These are phyloP conservation scores for Aspergillus diversus DNA, from an alignment of 495 filamentous ascomycete species.

Conservation along the genomic window DNA sequence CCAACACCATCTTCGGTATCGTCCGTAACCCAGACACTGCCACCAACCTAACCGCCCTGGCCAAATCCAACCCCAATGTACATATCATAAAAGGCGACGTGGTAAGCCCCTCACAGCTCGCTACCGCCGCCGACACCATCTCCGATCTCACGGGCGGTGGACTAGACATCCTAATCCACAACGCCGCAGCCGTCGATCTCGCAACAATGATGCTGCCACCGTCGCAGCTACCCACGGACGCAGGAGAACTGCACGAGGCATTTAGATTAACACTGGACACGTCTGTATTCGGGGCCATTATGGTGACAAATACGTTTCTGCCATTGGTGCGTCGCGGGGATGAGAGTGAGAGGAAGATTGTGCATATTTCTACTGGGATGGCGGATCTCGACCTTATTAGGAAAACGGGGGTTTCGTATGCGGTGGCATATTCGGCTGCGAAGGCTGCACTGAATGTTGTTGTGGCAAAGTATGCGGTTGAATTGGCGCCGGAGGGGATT, in stretches of 20 bases:
- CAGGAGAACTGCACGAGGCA: conserved; percentile 15
- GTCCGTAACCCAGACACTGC: conserved; percentile 42
- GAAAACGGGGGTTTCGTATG: conserved; percentile 29
- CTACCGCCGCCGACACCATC: conserved; percentile 43
- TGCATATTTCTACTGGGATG: conserved; percentile 48
- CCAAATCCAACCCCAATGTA: conserved; percentile 36
- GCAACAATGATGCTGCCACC: conserved; percentile 21
- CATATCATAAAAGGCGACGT: conserved; percentile 52
- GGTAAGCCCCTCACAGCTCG: conserved; percentile 41
- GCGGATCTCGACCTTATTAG: conserved; percentile 47
- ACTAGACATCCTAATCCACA: conserved; percentile 52
- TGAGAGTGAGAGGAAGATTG: conserved; percentile 49
- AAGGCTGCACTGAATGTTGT: conserved; percentile 49
- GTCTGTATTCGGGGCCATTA: conserved; percentile 27
- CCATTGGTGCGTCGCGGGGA: conserved; percentile 47
- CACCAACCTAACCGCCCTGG: conserved; percentile 34
- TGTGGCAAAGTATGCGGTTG: conserved; percentile 45
- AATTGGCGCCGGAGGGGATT: conserved; percentile 36
- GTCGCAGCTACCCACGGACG: conserved; percentile 28
- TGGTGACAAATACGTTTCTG: conserved; percentile 44
- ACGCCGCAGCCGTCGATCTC: conserved; percentile 40
- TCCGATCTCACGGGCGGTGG: conserved; percentile 42
- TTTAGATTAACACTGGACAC: conserved; percentile 24
- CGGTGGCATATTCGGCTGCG: conserved; percentile 35
- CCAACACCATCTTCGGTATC: conserved; percentile 55